Percentiles rank a stretch among this genome's conserved stretches.
phyloP scores from a whole-genome alignment of 2,329 filamentous ascomycete genomes.

The Penicillium sp. region DNA sequence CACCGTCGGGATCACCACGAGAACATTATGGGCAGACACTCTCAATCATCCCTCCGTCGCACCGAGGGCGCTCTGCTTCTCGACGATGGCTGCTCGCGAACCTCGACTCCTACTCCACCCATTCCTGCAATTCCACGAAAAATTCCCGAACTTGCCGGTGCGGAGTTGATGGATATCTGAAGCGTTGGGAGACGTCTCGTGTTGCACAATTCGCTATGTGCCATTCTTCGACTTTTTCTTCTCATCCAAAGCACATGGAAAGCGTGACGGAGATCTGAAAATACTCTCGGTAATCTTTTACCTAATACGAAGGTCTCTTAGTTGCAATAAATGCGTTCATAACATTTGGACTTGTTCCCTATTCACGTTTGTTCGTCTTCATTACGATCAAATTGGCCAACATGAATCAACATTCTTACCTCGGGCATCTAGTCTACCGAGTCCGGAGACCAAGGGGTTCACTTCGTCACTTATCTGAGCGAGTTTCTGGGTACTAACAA shows the following conservation, averaged over 20 bases:
- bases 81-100: background rate
- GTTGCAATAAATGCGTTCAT: background rate
- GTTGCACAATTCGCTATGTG: too few species aligned
- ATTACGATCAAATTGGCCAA: background rate
- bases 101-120: slow-evolving; percentile 8
- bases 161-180: background rate
- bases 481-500: too few species aligned
- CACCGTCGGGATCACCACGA: slow-evolving; percentile 11
- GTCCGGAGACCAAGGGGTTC: too few species aligned
- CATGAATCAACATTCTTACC: too few species aligned
- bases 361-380: background rate
- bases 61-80: background rate
- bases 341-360: too few species aligned
- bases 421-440: too few species aligned
- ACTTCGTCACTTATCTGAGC: too few species aligned
- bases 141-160: background rate
- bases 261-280: background rate
- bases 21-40: slow-evolving; percentile 5
- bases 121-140: slow-evolving; percentile 1
- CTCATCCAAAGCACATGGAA: background rate
- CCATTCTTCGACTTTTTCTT: background rate
- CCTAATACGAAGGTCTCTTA: background rate
- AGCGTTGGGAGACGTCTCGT: background rate
- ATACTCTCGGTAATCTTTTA: background rate
- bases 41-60: slow-evolving; percentile 6